phyloP scores from a whole-genome alignment of 768 basidiomycete genomes.

The Dentipellis sp. region DNA sequence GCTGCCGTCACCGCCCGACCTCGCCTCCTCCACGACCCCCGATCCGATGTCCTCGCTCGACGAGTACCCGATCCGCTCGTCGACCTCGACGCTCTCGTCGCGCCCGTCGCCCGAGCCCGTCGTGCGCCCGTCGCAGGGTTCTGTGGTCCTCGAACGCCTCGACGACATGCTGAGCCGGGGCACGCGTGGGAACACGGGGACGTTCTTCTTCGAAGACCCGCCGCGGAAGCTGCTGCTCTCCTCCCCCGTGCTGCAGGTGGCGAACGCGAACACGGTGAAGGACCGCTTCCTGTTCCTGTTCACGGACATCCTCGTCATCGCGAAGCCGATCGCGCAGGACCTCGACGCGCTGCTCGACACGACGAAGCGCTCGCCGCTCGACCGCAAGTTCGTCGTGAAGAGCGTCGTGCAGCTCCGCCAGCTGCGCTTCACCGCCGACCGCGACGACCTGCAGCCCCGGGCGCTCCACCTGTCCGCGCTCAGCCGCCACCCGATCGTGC shows the following conservation, averaged over 20 bases:
- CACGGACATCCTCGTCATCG: slow-evolving; percentile 86
- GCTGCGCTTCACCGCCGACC: slow-evolving; percentile 60
- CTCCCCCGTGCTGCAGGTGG: slow-evolving; percentile 86
- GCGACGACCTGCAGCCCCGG: slow-evolving; percentile 48
- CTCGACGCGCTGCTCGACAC: slow-evolving; percentile 53
- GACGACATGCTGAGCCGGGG: slow-evolving; percentile 63
- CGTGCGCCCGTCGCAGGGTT: slow-evolving; percentile 32
- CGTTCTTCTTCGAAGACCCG: slow-evolving; percentile 69
- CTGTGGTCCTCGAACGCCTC: slow-evolving; percentile 54
- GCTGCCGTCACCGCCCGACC: slow-evolving; percentile 36
- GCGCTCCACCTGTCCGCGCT: slow-evolving; percentile 21
- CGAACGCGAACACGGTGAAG: slow-evolving; percentile 89
- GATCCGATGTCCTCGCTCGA: slow-evolving; percentile 74
- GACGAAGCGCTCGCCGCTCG: slow-evolving; percentile 45
- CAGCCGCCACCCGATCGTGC: slow-evolving; percentile 52
- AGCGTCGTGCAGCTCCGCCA: slow-evolving; percentile 74
- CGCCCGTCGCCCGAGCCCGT: slow-evolving; percentile 42
- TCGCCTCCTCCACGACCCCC: slow-evolving; percentile 55
- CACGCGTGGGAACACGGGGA: slow-evolving; percentile 44
- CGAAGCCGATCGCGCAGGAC: slow-evolving; percentile 77
- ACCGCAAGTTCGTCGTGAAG: slow-evolving; percentile 82
- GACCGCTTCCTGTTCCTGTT: slow-evolving; percentile 97
- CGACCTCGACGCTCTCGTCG: slow-evolving; percentile 67
- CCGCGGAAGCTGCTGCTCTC: slow-evolving; percentile 80
- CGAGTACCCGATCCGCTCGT: slow-evolving; percentile 59